Evolutionary conservation across 352 stramenopile genomes (phyloP), one percentile per base, ranked within the genome.

Genomic region (Pythium oligandrum): DNA sequence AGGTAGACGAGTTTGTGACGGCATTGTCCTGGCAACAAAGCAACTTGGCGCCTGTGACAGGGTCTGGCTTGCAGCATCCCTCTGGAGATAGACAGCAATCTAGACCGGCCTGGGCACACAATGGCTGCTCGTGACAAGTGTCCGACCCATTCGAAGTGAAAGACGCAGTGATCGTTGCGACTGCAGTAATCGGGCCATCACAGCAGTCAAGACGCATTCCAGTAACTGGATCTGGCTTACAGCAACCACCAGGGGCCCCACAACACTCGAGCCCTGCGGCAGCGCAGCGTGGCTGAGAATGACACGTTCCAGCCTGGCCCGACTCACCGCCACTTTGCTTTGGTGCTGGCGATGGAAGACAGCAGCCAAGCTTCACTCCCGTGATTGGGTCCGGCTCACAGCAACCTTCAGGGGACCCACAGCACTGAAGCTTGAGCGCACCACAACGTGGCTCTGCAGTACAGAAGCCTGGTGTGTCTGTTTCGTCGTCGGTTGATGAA

Each of bases 221-320:
- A 10, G 61, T 67, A 26, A 51, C 35, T n/a, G 64, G 53, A 33
- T 78, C 65, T 0, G 56, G 56, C 6, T 64, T 60, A 48, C 75
- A 86, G 66, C 75, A 86, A 3, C 75, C 75, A 36, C 42, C 67
- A 5, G 66, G 53, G 34, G 60, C 63, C 4, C 44, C 52, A 38
- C 75, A 86, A 53, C 75, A 86, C 11, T 79, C 68, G 17, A 86
- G 52, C 1, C 59, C 61, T 10, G 73, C 70, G 39, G 70, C 68
- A 12, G 55, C 61, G 42, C 75, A 86, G 45, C 58, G 37, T 2
- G 73, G 70, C 53, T 86, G 55, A 10, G 57, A 50, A 40, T 77
- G 67, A 44, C 75, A 86, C 44, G 52, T 56, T 4, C 53, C 51
- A 34, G 49, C 17, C 17, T 26, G 17, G 17, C 17, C 17, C 17